Conservation (phyloP, 1,284 basidiomycete genomes). For the Puccinia novopanici region DNA sequence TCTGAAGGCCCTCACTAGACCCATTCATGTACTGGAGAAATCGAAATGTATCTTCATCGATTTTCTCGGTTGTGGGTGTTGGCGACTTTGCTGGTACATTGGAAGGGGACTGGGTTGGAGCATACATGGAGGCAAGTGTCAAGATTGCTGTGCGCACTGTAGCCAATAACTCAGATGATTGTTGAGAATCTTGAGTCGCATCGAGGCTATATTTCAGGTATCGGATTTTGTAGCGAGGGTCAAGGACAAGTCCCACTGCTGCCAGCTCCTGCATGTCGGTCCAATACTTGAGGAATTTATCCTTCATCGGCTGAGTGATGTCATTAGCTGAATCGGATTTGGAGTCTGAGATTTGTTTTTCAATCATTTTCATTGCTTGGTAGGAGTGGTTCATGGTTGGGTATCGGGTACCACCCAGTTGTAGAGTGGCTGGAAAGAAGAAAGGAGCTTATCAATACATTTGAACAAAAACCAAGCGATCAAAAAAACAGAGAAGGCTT, state of each 20-base stretch:
- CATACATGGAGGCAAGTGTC: neutral
- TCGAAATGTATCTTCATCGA: neutral
- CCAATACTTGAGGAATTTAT: neutral
- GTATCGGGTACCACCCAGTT: neutral
- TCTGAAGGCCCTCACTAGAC: neutral
- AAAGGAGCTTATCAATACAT: too few species aligned
- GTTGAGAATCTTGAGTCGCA: neutral
- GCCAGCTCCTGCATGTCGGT: neutral
- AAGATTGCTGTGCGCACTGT: neutral
- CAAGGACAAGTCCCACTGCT: neutral
- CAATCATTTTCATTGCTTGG: neutral
- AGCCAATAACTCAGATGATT: neutral
- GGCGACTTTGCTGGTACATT: neutral
- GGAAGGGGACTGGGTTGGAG: neutral
- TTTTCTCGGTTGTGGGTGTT: neutral
- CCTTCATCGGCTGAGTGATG: neutral
- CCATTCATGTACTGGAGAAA: constrained; percentile 11
- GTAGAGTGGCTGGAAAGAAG: too few species aligned
- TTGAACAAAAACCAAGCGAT: too few species aligned
- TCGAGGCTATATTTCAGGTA: constrained; percentile 10
- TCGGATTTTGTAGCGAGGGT: constrained; percentile 8
- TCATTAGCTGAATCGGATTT: neutral
- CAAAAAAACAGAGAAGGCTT: too few species aligned
- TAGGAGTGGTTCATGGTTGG: neutral
- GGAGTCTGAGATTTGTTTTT: neutral